These are phyloP conservation scores for Oenanthe sinensis DNA, from an alignment of 129 eudicot species.

Conservation along the genomic window DNA sequence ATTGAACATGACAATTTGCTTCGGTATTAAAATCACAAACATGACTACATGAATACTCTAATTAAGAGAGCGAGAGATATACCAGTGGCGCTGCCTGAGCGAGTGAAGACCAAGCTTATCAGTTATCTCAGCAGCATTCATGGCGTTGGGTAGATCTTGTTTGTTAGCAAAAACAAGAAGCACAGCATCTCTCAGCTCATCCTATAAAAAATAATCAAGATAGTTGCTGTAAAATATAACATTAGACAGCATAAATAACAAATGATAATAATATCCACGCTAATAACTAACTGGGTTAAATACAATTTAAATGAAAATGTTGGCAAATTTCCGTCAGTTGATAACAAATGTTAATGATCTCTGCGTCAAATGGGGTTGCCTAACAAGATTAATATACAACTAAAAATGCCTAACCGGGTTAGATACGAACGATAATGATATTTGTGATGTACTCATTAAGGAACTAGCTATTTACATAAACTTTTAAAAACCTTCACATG, in stretches of 20 bases:
- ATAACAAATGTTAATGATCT: background rate
- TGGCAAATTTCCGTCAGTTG: background rate
- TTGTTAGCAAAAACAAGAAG: constrained; percentile 36
- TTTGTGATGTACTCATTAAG: background rate
- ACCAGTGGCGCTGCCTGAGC: constrained; percentile 38
- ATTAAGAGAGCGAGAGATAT: background rate
- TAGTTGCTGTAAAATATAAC: background rate
- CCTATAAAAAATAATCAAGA: constrained; percentile 5
- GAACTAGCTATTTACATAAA: background rate
- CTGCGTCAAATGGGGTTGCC: background rate
- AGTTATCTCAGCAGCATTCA: constrained; percentile 35
- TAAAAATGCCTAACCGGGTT: background rate
- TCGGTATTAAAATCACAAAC: background rate
- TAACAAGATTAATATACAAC: background rate
- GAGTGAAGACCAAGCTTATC: constrained; percentile 34
- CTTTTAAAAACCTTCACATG: background rate
- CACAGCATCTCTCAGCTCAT: constrained; percentile 33
- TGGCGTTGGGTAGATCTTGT: constrained; percentile 38
- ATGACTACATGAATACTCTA: background rate
- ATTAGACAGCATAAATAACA: background rate
- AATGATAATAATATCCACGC: background rate
- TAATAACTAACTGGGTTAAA: background rate
- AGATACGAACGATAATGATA: background rate
- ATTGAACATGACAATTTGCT: background rate
- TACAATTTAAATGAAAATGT: background rate